Evolutionary conservation across 805 yeast genomes (phyloP).

Genomic region (Candida takata): DNA sequence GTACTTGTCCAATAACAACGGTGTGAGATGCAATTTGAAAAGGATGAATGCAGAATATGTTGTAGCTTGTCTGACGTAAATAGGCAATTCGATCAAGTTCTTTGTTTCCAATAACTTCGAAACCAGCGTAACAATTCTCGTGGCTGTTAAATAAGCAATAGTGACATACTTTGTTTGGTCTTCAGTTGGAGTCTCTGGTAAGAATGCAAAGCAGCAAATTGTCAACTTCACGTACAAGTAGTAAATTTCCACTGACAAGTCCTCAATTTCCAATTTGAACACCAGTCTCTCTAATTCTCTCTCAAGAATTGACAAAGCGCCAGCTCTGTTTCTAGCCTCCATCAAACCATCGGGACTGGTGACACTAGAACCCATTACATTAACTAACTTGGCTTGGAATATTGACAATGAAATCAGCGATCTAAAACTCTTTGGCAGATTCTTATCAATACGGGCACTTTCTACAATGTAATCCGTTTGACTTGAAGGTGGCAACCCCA

Average conservation of each 20-base stretch:
- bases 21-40: conserved; percentile 76
- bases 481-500: conserved; percentile 84
- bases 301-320: conserved; percentile 68
- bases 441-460: conserved; percentile 58
- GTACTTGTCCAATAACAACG: conserved; percentile 56
- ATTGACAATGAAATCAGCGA: conserved; percentile 67
- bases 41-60: conserved; percentile 72
- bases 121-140: conserved; percentile 71
- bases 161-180: conserved; percentile 83
- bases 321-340: conserved; percentile 78
- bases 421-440: conserved; percentile 62
- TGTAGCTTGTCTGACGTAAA: conserved; percentile 80
- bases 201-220: conserved; percentile 82
- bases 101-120: conserved; percentile 62
- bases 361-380: conserved; percentile 82
- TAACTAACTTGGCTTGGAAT: conserved; percentile 77
- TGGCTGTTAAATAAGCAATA: conserved; percentile 72
- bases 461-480: conserved; percentile 80
- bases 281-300: conserved; percentile 69
- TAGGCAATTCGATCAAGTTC: conserved; percentile 77
- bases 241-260: conserved; percentile 66
- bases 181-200: conserved; percentile 83
- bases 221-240: conserved; percentile 71
- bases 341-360: conserved; percentile 82
- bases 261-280: conserved; percentile 59